These are phyloP conservation scores for Mangifera indica DNA, from an alignment of 345 rosid genomes.

Conservation along the genomic window DNA sequence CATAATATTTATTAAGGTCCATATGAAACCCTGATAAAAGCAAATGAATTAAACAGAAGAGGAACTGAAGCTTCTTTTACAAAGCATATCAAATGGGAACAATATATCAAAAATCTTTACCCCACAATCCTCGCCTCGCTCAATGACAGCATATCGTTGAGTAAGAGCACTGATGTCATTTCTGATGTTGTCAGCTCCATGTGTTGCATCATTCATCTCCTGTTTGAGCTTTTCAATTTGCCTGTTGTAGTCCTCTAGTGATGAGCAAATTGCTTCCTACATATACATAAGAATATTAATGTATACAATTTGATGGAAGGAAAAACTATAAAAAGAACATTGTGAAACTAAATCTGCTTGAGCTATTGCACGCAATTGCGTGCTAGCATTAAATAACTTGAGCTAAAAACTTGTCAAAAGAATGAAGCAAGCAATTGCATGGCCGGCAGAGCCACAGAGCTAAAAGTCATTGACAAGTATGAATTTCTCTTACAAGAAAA, in stretches of 20 bases:
- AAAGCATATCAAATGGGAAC: conserved; percentile 15
- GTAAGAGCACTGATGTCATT: conserved; percentile 94
- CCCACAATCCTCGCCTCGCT: conserved; percentile 94
- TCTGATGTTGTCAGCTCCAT: conserved; percentile 98
- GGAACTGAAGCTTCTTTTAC: conserved; percentile 1
- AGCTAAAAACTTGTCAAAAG: too few species aligned
- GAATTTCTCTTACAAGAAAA: too few species aligned
- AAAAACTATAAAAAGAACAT: not conserved
- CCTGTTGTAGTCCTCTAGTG: conserved; percentile 94
- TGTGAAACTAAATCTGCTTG: not conserved
- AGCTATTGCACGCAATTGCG: too few species aligned
- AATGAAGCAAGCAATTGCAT: too few species aligned
- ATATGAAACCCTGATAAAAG: conserved; percentile 7
- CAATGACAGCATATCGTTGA: conserved; percentile 93
- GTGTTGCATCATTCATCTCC: conserved; percentile 99
- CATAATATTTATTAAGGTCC: conserved; percentile 16
- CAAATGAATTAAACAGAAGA: not conserved
- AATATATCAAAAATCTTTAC: conserved; percentile 45
- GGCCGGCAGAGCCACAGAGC: too few species aligned
- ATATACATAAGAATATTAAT: conserved; percentile 19
- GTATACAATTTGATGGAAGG: not conserved
- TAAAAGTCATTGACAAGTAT: too few species aligned
- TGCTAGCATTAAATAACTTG: too few species aligned
- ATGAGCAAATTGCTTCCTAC: conserved; percentile 97
- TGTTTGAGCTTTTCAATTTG: conserved; percentile 89